A percentile compares a stretch with the other conserved stretches of the same genome.
Conservation (phyloP, 1,139 yeast species). For the Petasospora fabianii region DNA sequence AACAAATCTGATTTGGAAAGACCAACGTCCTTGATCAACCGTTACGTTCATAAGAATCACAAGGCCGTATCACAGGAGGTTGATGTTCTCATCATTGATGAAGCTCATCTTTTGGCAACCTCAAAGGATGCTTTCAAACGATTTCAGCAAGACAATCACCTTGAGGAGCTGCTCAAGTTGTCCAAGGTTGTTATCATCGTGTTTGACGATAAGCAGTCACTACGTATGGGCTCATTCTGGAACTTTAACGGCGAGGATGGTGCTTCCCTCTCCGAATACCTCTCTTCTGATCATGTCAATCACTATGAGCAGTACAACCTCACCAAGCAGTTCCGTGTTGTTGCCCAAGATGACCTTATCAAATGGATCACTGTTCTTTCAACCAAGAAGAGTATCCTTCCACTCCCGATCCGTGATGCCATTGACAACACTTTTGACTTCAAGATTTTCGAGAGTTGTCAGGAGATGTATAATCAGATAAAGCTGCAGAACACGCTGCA, state of each 20-base stretch:
- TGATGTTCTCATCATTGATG: slow-evolving; percentile 39
- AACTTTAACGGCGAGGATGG: slow-evolving; percentile 28
- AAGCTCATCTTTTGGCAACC: slow-evolving; percentile 39
- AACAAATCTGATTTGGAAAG: slow-evolving; percentile 35
- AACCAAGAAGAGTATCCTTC: slow-evolving; percentile 30
- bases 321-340: slow-evolving; percentile 38
- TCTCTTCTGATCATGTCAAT: slow-evolving; percentile 14
- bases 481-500: slow-evolving; percentile 26
- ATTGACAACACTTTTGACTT: slow-evolving; percentile 31
- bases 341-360: slow-evolving; percentile 35
- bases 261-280: slow-evolving; percentile 26
- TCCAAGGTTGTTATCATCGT: slow-evolving; percentile 36
- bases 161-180: slow-evolving; percentile 34
- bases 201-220: slow-evolving; percentile 39
- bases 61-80: slow-evolving; percentile 5
- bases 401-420: slow-evolving; percentile 28
- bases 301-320: slow-evolving; percentile 28
- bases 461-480: slow-evolving; percentile 34
- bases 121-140: slow-evolving; percentile 39
- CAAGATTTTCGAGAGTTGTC: slow-evolving; percentile 37
- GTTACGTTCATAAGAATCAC: slow-evolving; percentile 16
- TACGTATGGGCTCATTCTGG: slow-evolving; percentile 43
- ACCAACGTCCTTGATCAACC: slow-evolving; percentile 39
- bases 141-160: slow-evolving; percentile 38
- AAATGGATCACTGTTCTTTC: slow-evolving; percentile 37